Conservation (phyloP, 2,329 filamentous ascomycete genomes). For the Monosporascus sp. region DNA sequence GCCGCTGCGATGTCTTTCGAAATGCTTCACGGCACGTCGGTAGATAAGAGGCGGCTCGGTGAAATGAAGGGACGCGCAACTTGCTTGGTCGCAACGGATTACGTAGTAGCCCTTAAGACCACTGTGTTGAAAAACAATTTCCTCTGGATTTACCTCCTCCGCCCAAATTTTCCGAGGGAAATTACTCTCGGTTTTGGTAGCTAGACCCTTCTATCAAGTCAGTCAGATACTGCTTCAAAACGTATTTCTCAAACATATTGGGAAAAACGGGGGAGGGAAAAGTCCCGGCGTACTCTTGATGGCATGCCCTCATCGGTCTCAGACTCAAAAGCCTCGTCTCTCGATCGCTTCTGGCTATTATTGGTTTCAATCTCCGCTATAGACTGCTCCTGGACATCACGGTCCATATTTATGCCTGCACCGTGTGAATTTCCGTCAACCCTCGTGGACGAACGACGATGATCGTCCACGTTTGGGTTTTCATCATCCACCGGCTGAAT, state of each 20-base stretch:
- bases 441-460: constrained; percentile 3
- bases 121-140: constrained; percentile 24
- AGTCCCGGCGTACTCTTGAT: background rate
- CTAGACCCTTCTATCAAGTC: background rate
- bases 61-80: constrained; percentile 16
- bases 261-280: background rate
- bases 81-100: constrained; percentile 19
- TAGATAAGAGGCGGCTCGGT: constrained; percentile 21
- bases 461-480: constrained; percentile 1
- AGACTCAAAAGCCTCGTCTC: constrained; percentile 1
- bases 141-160: constrained; percentile 19
- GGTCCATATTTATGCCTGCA: constrained; percentile 7
- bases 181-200: constrained; percentile 1
- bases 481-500: constrained; percentile 1
- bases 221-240: background rate
- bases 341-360: constrained; percentile 10
- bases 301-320: background rate
- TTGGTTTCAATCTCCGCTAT: constrained; percentile 6
- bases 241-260: background rate
- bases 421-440: constrained; percentile 6
- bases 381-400: constrained; percentile 11
- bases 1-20: constrained; percentile 14
- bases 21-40: constrained; percentile 24
- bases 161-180: constrained; percentile 20
- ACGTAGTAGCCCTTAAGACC: constrained; percentile 19